Evolutionary conservation across 2,329 filamentous ascomycete species (phyloP), one percentile per base, ranked within the genome.

Genomic region (Aureobasidium sp.): DNA sequence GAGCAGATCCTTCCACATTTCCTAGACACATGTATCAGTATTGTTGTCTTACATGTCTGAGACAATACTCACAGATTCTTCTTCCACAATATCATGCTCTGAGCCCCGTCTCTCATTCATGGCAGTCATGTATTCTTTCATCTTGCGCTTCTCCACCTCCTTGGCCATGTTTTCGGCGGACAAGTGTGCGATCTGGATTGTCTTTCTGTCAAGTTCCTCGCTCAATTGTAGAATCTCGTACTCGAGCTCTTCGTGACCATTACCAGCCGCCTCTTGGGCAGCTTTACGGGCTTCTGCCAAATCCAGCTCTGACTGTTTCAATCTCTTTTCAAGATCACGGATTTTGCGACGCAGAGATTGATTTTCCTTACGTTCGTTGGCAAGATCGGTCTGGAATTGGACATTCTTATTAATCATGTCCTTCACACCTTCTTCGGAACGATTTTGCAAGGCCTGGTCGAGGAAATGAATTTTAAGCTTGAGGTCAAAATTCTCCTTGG

Each of bases 351-450:
- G 86, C 61, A 97, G 75, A 25, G 86, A 81, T 72, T 95, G 94
- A 71, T 91, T 94, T 69, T 99, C 94, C 66, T 95, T 90, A 73
- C 96, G 91, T 62, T 94, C 82, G 39, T 94, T 90, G 3, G 93
- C 86, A 48, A 97, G 84, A 64, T 90, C 90, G 0, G 93, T 96
- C 74, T 95, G 94, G 53, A 97, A 82, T 72, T 97, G 91, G 5
- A 97, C 93, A 69, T 97, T 99, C 74, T 97, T 93, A 48, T 91
- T 91, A 68, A 97, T 96, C 87, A 97, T 95, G 73, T 97, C 93
- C 76, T 96, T 96, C 72, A 99, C 88, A 65, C 92, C 91, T 76
- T 97, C 93, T 72, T 97, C 93, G 1, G 92, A 97, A 45, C 95
- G 83, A 71, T 93, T 94, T 74, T 96, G 91, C 25, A 99, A 78